A percentile compares a stretch with the other conserved stretches of the same genome.
Evolutionary conservation across 345 rosid genomes (phyloP).

Genomic region (Raphanus sativus): DNA sequence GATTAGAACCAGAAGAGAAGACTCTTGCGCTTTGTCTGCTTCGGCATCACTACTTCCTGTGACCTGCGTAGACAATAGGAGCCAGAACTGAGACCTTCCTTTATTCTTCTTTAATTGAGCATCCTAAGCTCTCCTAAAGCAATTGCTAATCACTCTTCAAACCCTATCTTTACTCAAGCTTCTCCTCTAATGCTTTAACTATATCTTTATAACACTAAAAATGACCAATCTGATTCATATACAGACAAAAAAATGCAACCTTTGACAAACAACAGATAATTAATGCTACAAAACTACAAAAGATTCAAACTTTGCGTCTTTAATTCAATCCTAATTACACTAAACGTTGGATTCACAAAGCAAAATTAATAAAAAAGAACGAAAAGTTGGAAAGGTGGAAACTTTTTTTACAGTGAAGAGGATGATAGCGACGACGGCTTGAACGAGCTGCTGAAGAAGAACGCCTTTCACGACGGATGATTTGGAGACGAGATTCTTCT

Average conservation of each 20-base stretch:
- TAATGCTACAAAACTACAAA: neutral
- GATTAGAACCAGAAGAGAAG: constrained; percentile 53
- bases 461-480: constrained; percentile 73
- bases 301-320: neutral
- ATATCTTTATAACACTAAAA: no score
- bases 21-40: constrained; percentile 34
- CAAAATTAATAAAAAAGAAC: neutral
- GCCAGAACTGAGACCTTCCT: neutral
- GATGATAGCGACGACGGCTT: constrained; percentile 75
- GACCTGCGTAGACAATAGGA: constrained; percentile 44
- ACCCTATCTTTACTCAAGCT: no score
- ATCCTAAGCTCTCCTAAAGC: no score
- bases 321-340: neutral
- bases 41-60: constrained; percentile 57
- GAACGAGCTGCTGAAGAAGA: constrained; percentile 73
- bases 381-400: neutral
- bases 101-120: no score
- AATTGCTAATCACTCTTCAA: no score
- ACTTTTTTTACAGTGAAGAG: constrained; percentile 55
- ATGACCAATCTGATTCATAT: no score
- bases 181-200: neutral
- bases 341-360: neutral
- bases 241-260: neutral
- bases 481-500: constrained; percentile 78
- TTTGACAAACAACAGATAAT: neutral